Evolutionary conservation across 768 basidiomycete species (phyloP).

Genomic region (Cytidiella melzeri): DNA sequence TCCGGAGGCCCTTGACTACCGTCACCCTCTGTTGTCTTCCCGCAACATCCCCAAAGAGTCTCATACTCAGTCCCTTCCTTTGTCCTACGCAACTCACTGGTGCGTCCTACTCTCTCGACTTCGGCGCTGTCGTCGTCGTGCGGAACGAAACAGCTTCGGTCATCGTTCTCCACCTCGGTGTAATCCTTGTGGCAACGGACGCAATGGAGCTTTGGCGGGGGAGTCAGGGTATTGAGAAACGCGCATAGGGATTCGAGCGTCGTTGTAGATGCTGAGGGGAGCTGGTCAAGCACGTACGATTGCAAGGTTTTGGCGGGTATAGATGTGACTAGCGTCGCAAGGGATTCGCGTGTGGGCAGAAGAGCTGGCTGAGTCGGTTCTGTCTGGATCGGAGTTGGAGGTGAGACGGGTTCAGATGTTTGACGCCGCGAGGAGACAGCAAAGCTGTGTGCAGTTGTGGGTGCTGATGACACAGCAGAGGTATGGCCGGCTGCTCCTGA

Average conservation of each 20-base stretch:
- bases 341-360: constrained; percentile 30
- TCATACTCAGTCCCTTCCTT: constrained; percentile 35
- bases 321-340: constrained; percentile 47
- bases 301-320: constrained; percentile 67
- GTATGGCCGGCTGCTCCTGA: constrained; percentile 16
- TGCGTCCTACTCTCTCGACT: constrained; percentile 51
- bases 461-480: constrained; percentile 21
- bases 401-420: constrained; percentile 13
- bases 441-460: constrained; percentile 18
- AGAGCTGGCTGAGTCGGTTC: constrained; percentile 17
- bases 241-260: constrained; percentile 41
- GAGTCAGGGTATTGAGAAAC: constrained; percentile 58
- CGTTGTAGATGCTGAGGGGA: constrained; percentile 32
- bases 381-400: constrained; percentile 16
- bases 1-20: constrained; percentile 81
- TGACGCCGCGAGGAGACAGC: constrained; percentile 25
- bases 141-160: constrained; percentile 59
- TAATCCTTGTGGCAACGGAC: constrained; percentile 67
- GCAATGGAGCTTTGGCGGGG: constrained; percentile 68
- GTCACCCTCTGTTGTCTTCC: constrained; percentile 62
- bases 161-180: constrained; percentile 69
- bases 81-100: constrained; percentile 23
- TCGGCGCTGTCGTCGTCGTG: constrained; percentile 80
- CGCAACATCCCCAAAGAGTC: constrained; percentile 72
- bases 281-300: constrained; percentile 49